These are phyloP conservation scores for Colletotrichum echinochloae DNA, from an alignment of 2,329 filamentous ascomycete genomes.

Conservation along the genomic window DNA sequence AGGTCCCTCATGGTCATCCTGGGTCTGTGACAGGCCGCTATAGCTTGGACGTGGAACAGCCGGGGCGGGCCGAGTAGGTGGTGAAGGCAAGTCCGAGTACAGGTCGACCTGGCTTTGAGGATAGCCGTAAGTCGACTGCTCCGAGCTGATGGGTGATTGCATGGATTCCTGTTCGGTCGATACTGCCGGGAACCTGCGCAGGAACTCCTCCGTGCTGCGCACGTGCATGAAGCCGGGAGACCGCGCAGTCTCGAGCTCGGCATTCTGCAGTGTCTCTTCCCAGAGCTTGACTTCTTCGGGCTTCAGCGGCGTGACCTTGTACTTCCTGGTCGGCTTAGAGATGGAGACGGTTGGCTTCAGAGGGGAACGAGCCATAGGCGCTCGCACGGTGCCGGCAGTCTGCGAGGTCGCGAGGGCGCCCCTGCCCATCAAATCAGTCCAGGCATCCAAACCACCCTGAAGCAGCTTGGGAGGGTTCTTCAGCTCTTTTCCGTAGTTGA, in stretches of 20 bases:
- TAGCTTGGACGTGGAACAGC: conserved; percentile 80
- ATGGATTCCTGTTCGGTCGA: conserved; percentile 72
- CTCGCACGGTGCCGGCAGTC: conserved; percentile 39
- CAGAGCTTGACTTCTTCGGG: conserved; percentile 84
- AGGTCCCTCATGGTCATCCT: conserved; percentile 35
- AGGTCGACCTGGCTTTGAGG: conserved; percentile 49
- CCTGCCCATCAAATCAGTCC: conserved; percentile 83
- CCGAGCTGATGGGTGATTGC: conserved; percentile 54
- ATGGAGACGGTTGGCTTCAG: conserved; percentile 36
- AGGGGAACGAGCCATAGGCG: conserved; percentile 28
- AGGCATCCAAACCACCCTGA: conserved; percentile 85
- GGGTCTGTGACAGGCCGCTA: conserved; percentile 70
- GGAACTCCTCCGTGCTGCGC: conserved; percentile 84
- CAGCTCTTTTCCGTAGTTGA: conserved; percentile 82
- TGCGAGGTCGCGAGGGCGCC: conserved; percentile 66
- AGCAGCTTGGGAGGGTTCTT: conserved; percentile 81
- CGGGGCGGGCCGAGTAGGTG: conserved; percentile 76
- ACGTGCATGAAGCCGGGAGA: conserved; percentile 65
- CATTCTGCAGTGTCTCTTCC: conserved; percentile 79
- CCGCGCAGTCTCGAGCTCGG: conserved; percentile 65
- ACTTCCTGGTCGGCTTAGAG: conserved; percentile 54
- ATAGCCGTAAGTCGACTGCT: conserved; percentile 27
- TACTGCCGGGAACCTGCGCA: conserved; percentile 82
- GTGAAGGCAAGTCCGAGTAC: conserved; percentile 62
- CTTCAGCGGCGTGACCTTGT: conserved; percentile 75